phyloP scores from a whole-genome alignment of 2,329 filamentous ascomycete species.

The Sphaceloma murrayae region DNA sequence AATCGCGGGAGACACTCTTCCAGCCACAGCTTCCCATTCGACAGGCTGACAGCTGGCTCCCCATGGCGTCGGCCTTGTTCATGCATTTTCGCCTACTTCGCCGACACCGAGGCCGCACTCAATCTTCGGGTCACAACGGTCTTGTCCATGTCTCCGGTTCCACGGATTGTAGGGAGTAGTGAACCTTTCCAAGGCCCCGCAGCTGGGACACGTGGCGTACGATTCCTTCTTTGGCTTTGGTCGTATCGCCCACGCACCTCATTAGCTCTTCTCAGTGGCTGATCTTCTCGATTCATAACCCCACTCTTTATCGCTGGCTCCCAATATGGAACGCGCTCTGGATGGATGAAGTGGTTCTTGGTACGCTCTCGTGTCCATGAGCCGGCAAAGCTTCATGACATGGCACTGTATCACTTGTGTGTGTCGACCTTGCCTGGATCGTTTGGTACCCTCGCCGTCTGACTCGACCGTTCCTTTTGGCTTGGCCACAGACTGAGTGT shows the following conservation, averaged over 20 bases:
- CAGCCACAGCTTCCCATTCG: background rate
- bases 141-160: slow-evolving; percentile 4
- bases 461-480: slow-evolving; percentile 1
- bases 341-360: slow-evolving; percentile 5
- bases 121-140: slow-evolving; percentile 11
- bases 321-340: slow-evolving; percentile 11
- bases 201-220: slow-evolving; percentile 7
- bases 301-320: slow-evolving; percentile 6
- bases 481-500: background rate
- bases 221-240: background rate
- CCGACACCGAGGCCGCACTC: slow-evolving; percentile 1
- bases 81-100: slow-evolving; percentile 2
- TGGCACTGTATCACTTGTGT: too few species aligned
- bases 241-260: background rate
- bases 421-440: slow-evolving; percentile 3
- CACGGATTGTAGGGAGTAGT: too few species aligned
- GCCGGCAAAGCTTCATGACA: too few species aligned
- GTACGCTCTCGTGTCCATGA: too few species aligned
- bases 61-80: background rate
- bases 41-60: background rate
- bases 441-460: slow-evolving; percentile 3
- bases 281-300: slow-evolving; percentile 4
- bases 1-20: background rate
- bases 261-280: slow-evolving; percentile 1
- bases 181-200: too few species aligned